Evolutionary conservation across 768 basidiomycete genomes (phyloP), one percentile per base, ranked within the genome.

Genomic region (Leccinum aurantiacum): DNA sequence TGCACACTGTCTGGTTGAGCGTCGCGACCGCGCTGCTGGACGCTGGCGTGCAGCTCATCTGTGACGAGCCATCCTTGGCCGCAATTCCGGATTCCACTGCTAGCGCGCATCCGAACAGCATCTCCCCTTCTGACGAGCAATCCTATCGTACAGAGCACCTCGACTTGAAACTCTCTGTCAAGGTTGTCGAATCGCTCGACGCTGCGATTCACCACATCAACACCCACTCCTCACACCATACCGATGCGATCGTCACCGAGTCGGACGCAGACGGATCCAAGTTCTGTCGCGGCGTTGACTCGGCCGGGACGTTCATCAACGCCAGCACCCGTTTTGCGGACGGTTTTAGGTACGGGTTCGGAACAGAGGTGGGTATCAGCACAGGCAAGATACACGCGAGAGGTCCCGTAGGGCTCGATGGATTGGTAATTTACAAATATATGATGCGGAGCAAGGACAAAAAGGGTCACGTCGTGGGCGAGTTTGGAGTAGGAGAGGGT

Each of bases 361-460:
- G 97, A 3, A 95, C 97, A 5, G 97, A 98, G 75, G 96, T 99
- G 0, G 97, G 97, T 9, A 97, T 99, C 68, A 91, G 90, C 72
- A 99, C 97, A 0, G 95, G 96, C 1, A 87, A 91, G 69, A 96
- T 97, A 58, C 97, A 99, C 69, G 95, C 97, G 15, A 82, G 96
- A 46, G 97, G 97, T 3, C 97, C 97, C 0, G 96, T 98, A 1
- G 96, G 96, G 0, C 79, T 98, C 55, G 93, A 98, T 64, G 94
- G 94, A 2, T 78, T 97, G 63, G 90, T 95, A 44, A 97, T 88
- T 59, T 98, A 99, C 81, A 98, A 98, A 77, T 99, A 98, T 74
- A 86, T 94, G 79, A 75, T 98, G 77, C 79, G 83, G 75, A 95
- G 94, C 74, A 85, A 79, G 65, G 87, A 78, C 52, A 79, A 79